Percentiles rank a stretch among this genome's conserved stretches.
These are phyloP conservation scores for Yamadazyma oceani DNA, from an alignment of 1,139 yeast genomes.

Conservation along the genomic window DNA sequence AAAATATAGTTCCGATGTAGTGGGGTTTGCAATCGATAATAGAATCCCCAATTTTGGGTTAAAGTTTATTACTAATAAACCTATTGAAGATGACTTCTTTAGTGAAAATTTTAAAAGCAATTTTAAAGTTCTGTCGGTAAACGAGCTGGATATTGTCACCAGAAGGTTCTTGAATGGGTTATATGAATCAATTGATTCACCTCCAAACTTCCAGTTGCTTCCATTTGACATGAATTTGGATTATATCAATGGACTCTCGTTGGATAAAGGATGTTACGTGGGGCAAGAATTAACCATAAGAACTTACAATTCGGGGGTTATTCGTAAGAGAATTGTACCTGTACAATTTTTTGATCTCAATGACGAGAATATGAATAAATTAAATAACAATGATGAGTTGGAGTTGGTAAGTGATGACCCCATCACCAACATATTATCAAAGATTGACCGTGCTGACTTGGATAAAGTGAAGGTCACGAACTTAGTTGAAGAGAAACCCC, in stretches of 20 bases:
- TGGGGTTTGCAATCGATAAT: slow-evolving; percentile 53
- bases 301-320: slow-evolving; percentile 78
- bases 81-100: slow-evolving; percentile 21
- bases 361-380: slow-evolving; percentile 15
- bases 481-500: slow-evolving; percentile 16
- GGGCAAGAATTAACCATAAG: slow-evolving; percentile 96
- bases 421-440: slow-evolving; percentile 18
- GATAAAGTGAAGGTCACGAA: slow-evolving; percentile 28
- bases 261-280: slow-evolving; percentile 91
- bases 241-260: slow-evolving; percentile 76
- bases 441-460: slow-evolving; percentile 19
- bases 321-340: slow-evolving; percentile 80
- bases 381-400: slow-evolving; percentile 15
- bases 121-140: slow-evolving; percentile 20
- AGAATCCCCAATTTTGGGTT: slow-evolving; percentile 74
- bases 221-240: slow-evolving; percentile 89
- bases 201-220: slow-evolving; percentile 45
- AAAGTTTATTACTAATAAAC: slow-evolving; percentile 52
- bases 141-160: slow-evolving; percentile 34
- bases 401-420: slow-evolving; percentile 17
- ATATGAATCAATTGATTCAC: slow-evolving; percentile 58
- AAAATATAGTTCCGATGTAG: slow-evolving; percentile 20
- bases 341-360: slow-evolving; percentile 47
- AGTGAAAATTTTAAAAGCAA: slow-evolving; percentile 25
- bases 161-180: slow-evolving; percentile 63